Evolutionary conservation across 257 asterid species (phyloP).

Genomic region (Primulina eburnea): DNA sequence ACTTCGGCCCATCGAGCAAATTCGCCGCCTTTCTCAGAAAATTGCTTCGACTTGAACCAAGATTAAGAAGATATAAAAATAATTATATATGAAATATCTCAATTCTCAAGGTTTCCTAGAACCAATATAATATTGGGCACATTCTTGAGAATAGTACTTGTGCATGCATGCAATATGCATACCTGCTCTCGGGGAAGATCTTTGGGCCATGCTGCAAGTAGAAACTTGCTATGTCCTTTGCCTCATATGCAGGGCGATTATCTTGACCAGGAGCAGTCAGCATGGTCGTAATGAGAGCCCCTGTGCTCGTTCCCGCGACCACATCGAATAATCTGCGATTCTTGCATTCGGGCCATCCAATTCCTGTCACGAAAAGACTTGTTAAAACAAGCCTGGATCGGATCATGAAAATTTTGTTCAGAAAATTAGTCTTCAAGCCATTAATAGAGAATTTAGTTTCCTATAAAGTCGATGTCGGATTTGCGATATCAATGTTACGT

Average conservation of each 20-base stretch:
- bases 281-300: constrained; percentile 25
- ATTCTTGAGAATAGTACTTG: too few relatives aligned
- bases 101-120: too few relatives aligned
- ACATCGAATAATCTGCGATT: constrained; percentile 30
- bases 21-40: constrained; percentile 2
- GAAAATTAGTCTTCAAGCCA: too few relatives aligned
- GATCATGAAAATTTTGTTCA: too few relatives aligned
- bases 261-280: constrained; percentile 19
- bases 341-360: constrained; percentile 29
- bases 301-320: constrained; percentile 28
- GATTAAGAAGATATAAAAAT: background rate
- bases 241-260: constrained; percentile 22
- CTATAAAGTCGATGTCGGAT: too few relatives aligned
- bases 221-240: constrained; percentile 24
- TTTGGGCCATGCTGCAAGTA: constrained; percentile 27
- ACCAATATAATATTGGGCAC: too few relatives aligned
- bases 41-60: background rate
- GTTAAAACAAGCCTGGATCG: too few relatives aligned
- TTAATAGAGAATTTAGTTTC: too few relatives aligned
- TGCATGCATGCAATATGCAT: background rate
- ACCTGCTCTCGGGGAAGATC: constrained; percentile 15
- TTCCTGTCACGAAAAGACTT: constrained; percentile 14
- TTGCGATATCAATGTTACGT: too few relatives aligned
- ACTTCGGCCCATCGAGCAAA: constrained; percentile 34
- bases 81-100: too few relatives aligned